Evolutionary conservation across 2,329 filamentous ascomycete genomes (phyloP).

Genomic region (Colletotrichum sp.): DNA sequence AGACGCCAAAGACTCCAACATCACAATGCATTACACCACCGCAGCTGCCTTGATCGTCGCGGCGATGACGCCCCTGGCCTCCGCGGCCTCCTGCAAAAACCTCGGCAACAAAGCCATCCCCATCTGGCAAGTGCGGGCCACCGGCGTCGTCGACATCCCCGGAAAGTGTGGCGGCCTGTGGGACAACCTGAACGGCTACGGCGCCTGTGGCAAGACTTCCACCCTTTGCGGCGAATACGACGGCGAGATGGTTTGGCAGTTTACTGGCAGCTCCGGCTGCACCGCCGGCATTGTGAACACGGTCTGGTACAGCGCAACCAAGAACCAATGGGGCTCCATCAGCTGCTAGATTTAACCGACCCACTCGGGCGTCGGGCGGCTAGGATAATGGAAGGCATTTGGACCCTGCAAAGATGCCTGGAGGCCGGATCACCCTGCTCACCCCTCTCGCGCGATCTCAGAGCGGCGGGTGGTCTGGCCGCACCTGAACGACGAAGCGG

Average conservation of each 20-base stretch:
- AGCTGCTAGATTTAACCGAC: background rate
- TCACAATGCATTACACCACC: background rate
- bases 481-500: background rate
- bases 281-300: background rate
- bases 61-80: background rate
- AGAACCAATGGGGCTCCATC: background rate
- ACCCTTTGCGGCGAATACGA: background rate
- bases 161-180: background rate
- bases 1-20: background rate
- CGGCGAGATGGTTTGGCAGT: background rate
- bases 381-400: background rate
- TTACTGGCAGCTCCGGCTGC: background rate
- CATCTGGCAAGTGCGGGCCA: background rate
- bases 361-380: background rate
- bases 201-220: background rate
- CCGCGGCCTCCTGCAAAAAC: background rate
- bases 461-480: background rate
- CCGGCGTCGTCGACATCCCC: background rate
- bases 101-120: background rate
- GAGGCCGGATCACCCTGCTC: background rate
- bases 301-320: background rate
- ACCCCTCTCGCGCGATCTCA: accelerated
- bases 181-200: background rate
- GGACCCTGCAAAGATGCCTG: background rate
- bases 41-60: background rate